Evolutionary conservation across 148 eudicot species (phyloP).

Genomic region (Heliamphora exappendiculata): DNA sequence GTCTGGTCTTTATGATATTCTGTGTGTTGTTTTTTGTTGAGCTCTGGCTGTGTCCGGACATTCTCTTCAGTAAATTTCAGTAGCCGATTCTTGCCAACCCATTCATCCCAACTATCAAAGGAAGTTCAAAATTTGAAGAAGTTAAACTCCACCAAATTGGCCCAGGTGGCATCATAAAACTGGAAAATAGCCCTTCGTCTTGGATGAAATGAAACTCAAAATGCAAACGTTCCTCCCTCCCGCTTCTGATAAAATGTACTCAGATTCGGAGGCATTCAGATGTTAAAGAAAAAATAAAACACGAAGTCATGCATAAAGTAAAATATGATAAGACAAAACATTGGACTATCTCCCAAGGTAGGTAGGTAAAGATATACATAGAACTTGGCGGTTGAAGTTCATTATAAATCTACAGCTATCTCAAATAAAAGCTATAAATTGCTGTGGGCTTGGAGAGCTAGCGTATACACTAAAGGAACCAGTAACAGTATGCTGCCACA

Average conservation of each 20-base stretch:
- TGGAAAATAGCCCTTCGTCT: conserved; percentile 4
- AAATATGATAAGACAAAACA: neutral
- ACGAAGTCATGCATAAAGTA: neutral
- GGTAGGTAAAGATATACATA: neutral
- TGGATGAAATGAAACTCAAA: neutral
- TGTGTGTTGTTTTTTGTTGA: conserved; percentile 15
- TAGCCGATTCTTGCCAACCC: conserved; percentile 41
- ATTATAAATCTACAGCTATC: neutral
- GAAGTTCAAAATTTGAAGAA: neutral
- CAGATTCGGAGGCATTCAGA: neutral
- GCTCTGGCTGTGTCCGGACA: conserved; percentile 20
- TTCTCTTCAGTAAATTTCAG: conserved; percentile 47
- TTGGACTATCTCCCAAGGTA: neutral
- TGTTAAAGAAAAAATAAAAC: neutral
- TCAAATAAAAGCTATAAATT: neutral
- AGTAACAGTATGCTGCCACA: neutral
- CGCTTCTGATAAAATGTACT: neutral
- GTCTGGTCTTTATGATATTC: conserved; percentile 20
- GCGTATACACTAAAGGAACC: neutral
- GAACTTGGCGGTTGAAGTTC: neutral
- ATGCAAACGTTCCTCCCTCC: neutral
- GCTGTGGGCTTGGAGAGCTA: neutral
- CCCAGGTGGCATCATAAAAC: neutral
- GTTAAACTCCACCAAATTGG: neutral
- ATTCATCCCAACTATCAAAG: conserved; percentile 62